Percentiles rank a stretch among this genome's conserved stretches.
These are phyloP conservation scores for Didymella sp. DNA, from an alignment of 2,329 filamentous ascomycete species.

Conservation along the genomic window DNA sequence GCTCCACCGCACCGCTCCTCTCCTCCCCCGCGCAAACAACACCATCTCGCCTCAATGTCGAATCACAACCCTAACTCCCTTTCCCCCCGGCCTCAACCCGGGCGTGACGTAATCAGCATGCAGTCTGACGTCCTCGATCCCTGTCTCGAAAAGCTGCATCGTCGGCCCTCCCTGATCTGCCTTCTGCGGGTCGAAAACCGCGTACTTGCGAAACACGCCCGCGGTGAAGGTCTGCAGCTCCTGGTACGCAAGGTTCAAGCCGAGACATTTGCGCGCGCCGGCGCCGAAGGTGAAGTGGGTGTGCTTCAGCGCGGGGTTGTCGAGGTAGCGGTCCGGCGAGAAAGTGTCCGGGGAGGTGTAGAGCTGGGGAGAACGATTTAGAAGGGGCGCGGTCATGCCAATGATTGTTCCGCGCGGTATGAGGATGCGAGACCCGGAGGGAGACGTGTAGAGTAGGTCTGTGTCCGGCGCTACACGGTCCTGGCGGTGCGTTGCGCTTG, in stretches of 20 bases:
- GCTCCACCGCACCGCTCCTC: no score
- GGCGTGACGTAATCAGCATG: constrained; percentile 8
- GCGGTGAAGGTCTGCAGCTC: constrained; percentile 14
- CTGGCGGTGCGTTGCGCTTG: constrained; percentile 17
- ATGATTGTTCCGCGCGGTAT: neutral
- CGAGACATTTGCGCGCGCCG: constrained; percentile 9
- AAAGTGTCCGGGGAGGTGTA: neutral
- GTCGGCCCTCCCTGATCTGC: constrained; percentile 3
- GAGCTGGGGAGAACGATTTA: neutral
- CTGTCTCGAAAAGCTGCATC: constrained; percentile 3
- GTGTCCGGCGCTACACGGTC: constrained; percentile 9
- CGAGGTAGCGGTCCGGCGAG: neutral
- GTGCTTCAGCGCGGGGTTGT: neutral
- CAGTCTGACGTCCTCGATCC: constrained; percentile 5
- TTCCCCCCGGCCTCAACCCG: constrained; percentile 2
- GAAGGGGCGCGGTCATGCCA: neutral
- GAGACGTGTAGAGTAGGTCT: constrained; percentile 3
- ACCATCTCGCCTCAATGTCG: neutral
- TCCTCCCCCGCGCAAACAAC: no score
- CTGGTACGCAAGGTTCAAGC: constrained; percentile 13
- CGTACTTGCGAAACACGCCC: constrained; percentile 10
- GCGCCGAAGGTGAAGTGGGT: constrained; percentile 8
- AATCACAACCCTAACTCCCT: constrained; percentile 5
- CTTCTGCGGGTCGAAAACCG: neutral
- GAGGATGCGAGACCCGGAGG: no score